Evolutionary conservation across 495 filamentous ascomycete species (phyloP).

Genomic region (Corynascus novoguineensis): DNA sequence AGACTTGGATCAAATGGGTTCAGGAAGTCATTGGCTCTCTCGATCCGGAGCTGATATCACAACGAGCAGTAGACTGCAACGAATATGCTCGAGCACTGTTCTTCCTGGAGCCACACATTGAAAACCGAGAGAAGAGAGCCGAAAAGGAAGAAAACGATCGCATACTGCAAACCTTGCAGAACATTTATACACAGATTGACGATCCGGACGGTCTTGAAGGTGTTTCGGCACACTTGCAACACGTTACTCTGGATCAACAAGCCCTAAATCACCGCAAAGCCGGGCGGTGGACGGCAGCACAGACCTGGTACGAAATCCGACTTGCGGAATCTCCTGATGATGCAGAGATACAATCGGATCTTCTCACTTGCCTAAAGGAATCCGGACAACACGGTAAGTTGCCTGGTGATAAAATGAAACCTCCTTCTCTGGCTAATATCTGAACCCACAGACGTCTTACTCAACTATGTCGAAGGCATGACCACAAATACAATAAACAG

Average conservation of each 20-base stretch:
- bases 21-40: conserved; percentile 54
- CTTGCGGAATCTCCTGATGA: conserved; percentile 74
- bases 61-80: conserved; percentile 81
- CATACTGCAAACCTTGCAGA: conserved; percentile 71
- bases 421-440: too few relatives aligned
- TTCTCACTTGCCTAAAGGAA: conserved; percentile 84
- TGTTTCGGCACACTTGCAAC: conserved; percentile 76
- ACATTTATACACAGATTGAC: conserved; percentile 94
- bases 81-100: conserved; percentile 89
- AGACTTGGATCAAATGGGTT: conserved; percentile 31
- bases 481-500: conserved; percentile 47
- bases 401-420: neutral
- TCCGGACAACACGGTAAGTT: conserved; percentile 78
- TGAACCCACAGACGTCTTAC: conserved; percentile 62
- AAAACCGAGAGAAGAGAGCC: conserved; percentile 45
- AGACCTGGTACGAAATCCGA: conserved; percentile 93
- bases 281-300: conserved; percentile 94
- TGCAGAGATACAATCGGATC: conserved; percentile 68
- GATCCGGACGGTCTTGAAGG: conserved; percentile 96
- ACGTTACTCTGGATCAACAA: conserved; percentile 83
- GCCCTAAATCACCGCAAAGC: conserved; percentile 86
- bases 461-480: conserved; percentile 78
- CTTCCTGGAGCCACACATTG: conserved; percentile 88
- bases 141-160: conserved; percentile 42
- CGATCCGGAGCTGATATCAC: conserved; percentile 78